These are phyloP conservation scores for Copromyces sp. DNA, from an alignment of 495 filamentous ascomycete species.

Conservation along the genomic window DNA sequence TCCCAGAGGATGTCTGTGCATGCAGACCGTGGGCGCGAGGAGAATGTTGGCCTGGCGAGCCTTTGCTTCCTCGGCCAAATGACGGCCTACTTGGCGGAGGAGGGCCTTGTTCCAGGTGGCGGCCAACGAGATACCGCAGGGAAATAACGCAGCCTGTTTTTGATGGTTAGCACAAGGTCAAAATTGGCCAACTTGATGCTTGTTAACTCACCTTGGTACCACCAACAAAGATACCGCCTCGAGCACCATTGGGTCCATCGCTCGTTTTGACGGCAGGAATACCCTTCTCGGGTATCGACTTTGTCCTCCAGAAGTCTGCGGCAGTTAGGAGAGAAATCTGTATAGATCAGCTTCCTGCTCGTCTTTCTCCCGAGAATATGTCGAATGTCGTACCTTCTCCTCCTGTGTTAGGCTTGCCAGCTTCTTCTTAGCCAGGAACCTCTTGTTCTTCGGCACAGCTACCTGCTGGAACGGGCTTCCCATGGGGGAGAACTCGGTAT, in stretches of 20 bases:
- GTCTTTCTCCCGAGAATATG: neutral
- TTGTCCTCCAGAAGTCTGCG: slow-evolving; percentile 72
- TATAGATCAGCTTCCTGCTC: slow-evolving; percentile 13
- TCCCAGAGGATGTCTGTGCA: slow-evolving; percentile 71
- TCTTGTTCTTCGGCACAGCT: slow-evolving; percentile 19
- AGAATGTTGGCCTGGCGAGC: slow-evolving; percentile 66
- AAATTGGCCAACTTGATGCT: slow-evolving; percentile 20
- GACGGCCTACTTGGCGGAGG: slow-evolving; percentile 54
- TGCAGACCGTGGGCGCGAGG: slow-evolving; percentile 72
- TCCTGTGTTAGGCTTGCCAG: slow-evolving; percentile 37
- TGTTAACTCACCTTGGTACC: slow-evolving; percentile 44
- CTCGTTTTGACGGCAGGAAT: slow-evolving; percentile 65
- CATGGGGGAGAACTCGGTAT: slow-evolving; percentile 42
- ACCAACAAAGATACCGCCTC: slow-evolving; percentile 57
- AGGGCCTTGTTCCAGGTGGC: slow-evolving; percentile 70
- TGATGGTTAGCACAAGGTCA: slow-evolving; percentile 31
- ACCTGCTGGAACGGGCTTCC: slow-evolving; percentile 32
- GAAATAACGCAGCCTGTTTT: slow-evolving; percentile 56
- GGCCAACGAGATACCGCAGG: slow-evolving; percentile 66
- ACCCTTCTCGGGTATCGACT: slow-evolving; percentile 52
- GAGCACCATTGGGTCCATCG: slow-evolving; percentile 71
- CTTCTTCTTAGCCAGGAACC: slow-evolving; percentile 30
- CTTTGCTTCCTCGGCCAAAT: slow-evolving; percentile 61
- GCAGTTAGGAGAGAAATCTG: slow-evolving; percentile 53
- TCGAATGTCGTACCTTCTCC: slow-evolving; percentile 37